These are phyloP conservation scores for Dendrobium officinale DNA, from an alignment of 106 monocot species.

Conservation along the genomic window DNA sequence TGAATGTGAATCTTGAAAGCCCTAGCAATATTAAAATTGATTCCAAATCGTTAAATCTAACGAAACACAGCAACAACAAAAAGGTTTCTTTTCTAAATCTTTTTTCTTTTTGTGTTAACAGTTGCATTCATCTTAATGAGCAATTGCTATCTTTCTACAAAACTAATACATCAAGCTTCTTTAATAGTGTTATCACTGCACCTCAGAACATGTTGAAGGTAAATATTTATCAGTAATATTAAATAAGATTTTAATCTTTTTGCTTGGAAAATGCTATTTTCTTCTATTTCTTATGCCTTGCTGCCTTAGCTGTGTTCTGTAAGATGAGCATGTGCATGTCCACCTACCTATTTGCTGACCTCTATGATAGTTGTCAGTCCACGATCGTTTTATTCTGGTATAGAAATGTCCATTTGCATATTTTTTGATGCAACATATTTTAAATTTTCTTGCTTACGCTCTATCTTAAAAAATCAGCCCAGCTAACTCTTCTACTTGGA, in stretches of 20 bases:
- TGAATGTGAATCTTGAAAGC: slow-evolving; percentile 1
- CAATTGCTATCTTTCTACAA: not conserved
- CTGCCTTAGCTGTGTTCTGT: not conserved
- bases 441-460: not conserved
- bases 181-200: not conserved
- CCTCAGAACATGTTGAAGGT: not conserved
- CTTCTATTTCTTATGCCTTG: not conserved
- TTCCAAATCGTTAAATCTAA: not conserved
- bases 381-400: not conserved
- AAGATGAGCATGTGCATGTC: too few relatives aligned
- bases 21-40: slow-evolving; percentile 4
- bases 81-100: not conserved
- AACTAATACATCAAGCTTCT: not conserved
- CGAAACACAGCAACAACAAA: slow-evolving; percentile 3
- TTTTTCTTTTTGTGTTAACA: not conserved
- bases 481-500: not conserved
- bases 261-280: not conserved
- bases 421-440: not conserved
- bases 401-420: not conserved
- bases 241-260: not conserved
- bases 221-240: not conserved
- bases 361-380: too few relatives aligned
- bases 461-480: not conserved
- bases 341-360: too few relatives aligned
- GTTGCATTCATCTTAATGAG: not conserved